Percentiles rank a stretch among this genome's conserved stretches.
Evolutionary conservation across 257 asterid species (phyloP).

Genomic region (Misopates orontium): DNA sequence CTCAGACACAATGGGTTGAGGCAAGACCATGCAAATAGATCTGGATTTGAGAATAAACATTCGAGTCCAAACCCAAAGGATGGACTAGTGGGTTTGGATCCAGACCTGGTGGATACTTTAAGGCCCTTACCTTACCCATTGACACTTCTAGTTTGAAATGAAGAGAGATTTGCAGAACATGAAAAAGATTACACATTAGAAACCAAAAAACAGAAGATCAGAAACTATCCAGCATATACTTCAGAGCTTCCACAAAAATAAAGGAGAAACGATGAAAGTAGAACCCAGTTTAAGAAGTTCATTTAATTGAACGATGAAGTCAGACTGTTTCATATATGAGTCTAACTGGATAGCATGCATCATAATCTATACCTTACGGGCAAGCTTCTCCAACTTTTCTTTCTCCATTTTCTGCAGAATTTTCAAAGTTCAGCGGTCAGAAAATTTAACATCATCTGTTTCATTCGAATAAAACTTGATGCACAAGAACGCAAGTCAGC

Average conservation of each 20-base stretch:
- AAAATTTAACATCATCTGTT: not conserved
- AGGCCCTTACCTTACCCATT: too few species aligned
- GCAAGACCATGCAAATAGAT: too few species aligned
- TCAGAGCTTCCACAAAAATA: not conserved
- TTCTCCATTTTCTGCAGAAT: constrained; percentile 67
- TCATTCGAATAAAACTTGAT: too few species aligned
- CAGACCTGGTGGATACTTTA: too few species aligned
- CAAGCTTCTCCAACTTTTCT: constrained; percentile 83
- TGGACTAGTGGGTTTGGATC: too few species aligned
- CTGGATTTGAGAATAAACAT: too few species aligned
- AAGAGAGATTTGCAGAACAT: too few species aligned
- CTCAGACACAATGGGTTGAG: too few species aligned
- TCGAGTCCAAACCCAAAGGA: too few species aligned
- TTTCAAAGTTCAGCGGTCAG: constrained; percentile 26
- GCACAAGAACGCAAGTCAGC: too few species aligned
- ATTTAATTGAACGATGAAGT: not conserved
- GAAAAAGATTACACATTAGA: too few species aligned
- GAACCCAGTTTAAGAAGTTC: not conserved
- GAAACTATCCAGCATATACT: not conserved
- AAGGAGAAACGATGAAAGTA: not conserved
- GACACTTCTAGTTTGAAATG: too few species aligned
- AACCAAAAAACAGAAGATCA: not conserved
- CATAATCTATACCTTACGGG: constrained; percentile 62
- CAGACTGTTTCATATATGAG: not conserved
- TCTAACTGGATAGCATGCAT: not conserved